These are phyloP conservation scores for Ilex aquifolium DNA, from an alignment of 257 asterid species.

Conservation along the genomic window DNA sequence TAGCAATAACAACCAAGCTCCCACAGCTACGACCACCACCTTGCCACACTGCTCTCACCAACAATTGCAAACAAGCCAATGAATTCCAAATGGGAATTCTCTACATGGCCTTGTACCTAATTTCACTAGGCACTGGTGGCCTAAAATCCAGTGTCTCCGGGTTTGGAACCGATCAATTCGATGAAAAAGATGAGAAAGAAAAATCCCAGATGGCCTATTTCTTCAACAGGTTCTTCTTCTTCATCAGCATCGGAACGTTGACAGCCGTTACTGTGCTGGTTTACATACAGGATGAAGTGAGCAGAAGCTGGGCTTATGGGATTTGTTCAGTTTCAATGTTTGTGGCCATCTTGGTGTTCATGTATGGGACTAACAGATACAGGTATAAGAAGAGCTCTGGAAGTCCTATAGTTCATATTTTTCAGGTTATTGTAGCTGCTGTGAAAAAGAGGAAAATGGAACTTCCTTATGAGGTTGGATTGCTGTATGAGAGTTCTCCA, in stretches of 20 bases:
- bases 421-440: conserved; percentile 71
- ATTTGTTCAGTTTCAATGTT: conserved; percentile 64
- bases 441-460: conserved; percentile 41
- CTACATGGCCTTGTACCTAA: conserved; percentile 68
- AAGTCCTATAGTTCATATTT: conserved; percentile 71
- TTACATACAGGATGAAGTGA: conserved; percentile 71
- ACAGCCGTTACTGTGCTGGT: conserved; percentile 83
- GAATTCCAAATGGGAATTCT: conserved; percentile 70
- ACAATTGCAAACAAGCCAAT: conserved; percentile 46
- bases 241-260: conserved; percentile 80
- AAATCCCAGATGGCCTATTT: conserved; percentile 73
- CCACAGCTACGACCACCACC: conserved; percentile 75
- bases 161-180: conserved; percentile 85
- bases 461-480: conserved; percentile 42
- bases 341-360: conserved; percentile 46
- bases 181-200: conserved; percentile 76
- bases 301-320: conserved; percentile 72
- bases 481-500: conserved; percentile 56
- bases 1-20: conserved; percentile 49
- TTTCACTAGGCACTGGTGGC: conserved; percentile 93
- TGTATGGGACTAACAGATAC: conserved; percentile 54
- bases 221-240: conserved; percentile 89
- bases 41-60: conserved; percentile 27
- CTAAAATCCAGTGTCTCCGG: conserved; percentile 90
- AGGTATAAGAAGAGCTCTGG: conserved; percentile 70